Base-by-base conservation (phyloP, 164 flowering plant genomes). In the Sextonia rubra region DNA sequence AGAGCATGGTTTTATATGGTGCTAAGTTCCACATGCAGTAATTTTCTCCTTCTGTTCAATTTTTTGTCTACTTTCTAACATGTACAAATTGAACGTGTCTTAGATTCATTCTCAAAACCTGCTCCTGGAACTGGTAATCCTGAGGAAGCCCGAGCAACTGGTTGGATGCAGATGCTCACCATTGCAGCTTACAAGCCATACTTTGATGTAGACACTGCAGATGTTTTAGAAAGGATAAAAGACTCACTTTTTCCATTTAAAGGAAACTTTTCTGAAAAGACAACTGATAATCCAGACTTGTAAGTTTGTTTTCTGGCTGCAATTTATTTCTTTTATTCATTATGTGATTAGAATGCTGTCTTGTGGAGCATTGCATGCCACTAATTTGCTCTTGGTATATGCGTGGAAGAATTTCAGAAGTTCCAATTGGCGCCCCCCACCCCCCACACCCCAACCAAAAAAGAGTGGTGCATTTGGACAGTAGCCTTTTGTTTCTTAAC, bases 141-240 rank as follows among this genome's bases (percentile, higher is more conserved):
- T 72, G 93, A 88, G 62, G 95, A 87, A 70, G 78, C 93, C 27
- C 89, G 85, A 78, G 80, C 84, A 61, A 72, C 89, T 78, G 98
- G 99, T 73, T 91, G 98, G 99, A 77, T 93, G 69, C 77, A 77
- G 69, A 62, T 79, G 30, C 92, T 96, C 74, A 75, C 87, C 4
- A 70, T 96, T 74, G 87, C 90, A 76, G 84, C 95, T 5, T 96
- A 93, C 83, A 89, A 85, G 77, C 94, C 92, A 64, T 96, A 91
- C 78, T 96, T 96, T 80, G 99, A 96, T 85, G 95, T 96, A 64
- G 99, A 96, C 81, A 93, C 99, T 60, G 80, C 95, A 61, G 99
- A 96, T 83, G 98, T 96, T 23, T 52, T 96, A 58, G 98, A 92
- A 70, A 92, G 98, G 79, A 90, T 96, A 48, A 91, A 80, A 80